Conservation (phyloP, 2,329 filamentous ascomycete genomes). For the Cadophora sp. region DNA sequence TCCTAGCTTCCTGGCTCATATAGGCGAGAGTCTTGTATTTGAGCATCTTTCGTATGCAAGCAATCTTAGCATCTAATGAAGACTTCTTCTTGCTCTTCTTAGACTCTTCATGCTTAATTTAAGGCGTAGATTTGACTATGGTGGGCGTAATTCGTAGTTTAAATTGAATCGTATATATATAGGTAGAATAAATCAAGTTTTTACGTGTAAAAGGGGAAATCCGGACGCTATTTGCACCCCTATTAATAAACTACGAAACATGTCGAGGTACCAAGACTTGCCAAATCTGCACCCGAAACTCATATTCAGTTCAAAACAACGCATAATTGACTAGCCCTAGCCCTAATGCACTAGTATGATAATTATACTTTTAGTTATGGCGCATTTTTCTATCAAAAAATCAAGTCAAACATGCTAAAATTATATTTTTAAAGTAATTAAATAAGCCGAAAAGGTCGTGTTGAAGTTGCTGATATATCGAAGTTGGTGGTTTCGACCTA, state of each 20-base stretch:
- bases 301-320: neutral
- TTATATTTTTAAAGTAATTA: neutral
- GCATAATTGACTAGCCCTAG: neutral
- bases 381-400: conserved; percentile 3
- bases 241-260: neutral
- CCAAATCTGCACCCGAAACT: neutral
- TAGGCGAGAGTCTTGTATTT: neutral
- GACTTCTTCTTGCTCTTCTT: neutral
- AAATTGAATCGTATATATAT: neutral
- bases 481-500: no score
- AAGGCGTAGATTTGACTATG: neutral
- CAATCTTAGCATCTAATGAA: neutral
- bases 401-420: neutral
- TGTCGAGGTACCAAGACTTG: neutral
- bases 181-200: neutral
- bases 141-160: neutral
- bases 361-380: neutral
- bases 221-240: neutral
- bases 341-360: neutral
- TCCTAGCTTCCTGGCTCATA: neutral
- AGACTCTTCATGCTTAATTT: neutral
- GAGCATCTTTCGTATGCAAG: neutral
- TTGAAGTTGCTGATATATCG: no score
- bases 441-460: no score
- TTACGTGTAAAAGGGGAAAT: neutral